Percentiles rank a stretch among this genome's conserved stretches.
Conservation (phyloP, 2,329 filamentous ascomycete genomes). For the Herpotrichia juniperi region DNA sequence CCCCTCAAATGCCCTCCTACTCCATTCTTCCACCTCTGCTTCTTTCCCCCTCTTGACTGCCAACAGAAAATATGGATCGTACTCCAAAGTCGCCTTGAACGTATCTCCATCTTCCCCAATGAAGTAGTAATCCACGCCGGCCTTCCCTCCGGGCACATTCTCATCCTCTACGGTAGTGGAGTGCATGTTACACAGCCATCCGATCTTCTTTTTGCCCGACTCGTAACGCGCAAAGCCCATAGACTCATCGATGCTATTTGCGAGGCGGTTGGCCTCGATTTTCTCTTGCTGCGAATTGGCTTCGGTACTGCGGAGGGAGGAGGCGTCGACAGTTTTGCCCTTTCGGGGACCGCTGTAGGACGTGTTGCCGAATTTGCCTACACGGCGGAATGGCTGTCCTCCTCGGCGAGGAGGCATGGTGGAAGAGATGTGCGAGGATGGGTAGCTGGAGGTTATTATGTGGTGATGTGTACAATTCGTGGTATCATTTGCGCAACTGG, state of each 20-base stretch:
- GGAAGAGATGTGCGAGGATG: conserved; percentile 26
- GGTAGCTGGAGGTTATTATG: conserved; percentile 26
- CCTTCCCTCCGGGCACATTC: conserved; percentile 80
- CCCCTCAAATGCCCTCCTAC: conserved; percentile 78
- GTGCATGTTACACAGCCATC: conserved; percentile 96
- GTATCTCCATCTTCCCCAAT: conserved; percentile 75
- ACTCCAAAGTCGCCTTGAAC: conserved; percentile 96
- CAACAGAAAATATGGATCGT: conserved; percentile 94
- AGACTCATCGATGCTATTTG: conserved; percentile 88
- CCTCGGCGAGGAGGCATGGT: conserved; percentile 53
- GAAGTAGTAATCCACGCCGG: conserved; percentile 96
- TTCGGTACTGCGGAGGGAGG: conserved; percentile 75
- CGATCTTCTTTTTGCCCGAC: conserved; percentile 79
- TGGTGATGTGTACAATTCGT: conserved; percentile 27
- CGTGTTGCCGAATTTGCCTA: conserved; percentile 49
- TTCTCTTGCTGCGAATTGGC: conserved; percentile 92
- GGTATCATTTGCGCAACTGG: conserved; percentile 17
- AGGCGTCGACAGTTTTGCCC: conserved; percentile 80
- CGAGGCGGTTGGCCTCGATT: conserved; percentile 81
- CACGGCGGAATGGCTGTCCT: conserved; percentile 50
- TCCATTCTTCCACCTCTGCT: conserved; percentile 95
- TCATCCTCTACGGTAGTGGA: conserved; percentile 86
- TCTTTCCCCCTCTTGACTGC: conserved; percentile 88
- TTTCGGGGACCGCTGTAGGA: conserved; percentile 60
- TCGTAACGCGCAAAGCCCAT: conserved; percentile 96